Percentiles rank a stretch among this genome's conserved stretches.
These are phyloP conservation scores for Trichoderma asperelloides DNA, from an alignment of 495 filamentous ascomycete species.

Conservation along the genomic window DNA sequence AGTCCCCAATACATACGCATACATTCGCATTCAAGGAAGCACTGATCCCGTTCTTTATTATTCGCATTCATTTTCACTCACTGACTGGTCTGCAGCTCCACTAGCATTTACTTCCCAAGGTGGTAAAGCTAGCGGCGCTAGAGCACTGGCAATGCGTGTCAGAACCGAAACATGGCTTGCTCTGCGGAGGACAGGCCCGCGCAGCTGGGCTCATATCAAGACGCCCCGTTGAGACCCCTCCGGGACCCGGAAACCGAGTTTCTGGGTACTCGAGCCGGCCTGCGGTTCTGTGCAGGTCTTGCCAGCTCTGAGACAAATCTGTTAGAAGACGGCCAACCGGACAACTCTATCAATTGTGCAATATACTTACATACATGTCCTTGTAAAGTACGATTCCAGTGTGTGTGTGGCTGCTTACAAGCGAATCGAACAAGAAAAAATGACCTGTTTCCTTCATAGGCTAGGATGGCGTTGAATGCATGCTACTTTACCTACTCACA, in stretches of 20 bases:
- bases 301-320: too few species aligned
- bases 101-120: background rate
- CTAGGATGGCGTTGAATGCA: background rate
- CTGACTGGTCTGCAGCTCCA: background rate
- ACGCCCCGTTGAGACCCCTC: background rate
- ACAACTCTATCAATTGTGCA: too few species aligned
- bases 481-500: background rate
- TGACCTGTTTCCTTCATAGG: background rate
- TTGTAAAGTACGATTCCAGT: background rate
- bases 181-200: too few species aligned
- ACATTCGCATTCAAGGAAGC: too few species aligned
- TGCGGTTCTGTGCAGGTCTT: background rate
- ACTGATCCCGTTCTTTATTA: too few species aligned
- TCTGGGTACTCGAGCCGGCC: background rate
- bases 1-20: too few species aligned
- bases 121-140: background rate
- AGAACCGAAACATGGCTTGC: background rate
- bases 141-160: background rate
- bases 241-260: constrained; percentile 1
- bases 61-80: background rate
- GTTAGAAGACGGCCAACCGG: too few species aligned
- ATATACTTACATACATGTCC: too few species aligned
- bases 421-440: background rate
- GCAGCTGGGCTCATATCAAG: background rate
- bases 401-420: background rate